Evolutionary conservation across 2,329 filamentous ascomycete genomes (phyloP), one percentile per base, ranked within the genome.

Genomic region (Colletotrichum sp.): DNA sequence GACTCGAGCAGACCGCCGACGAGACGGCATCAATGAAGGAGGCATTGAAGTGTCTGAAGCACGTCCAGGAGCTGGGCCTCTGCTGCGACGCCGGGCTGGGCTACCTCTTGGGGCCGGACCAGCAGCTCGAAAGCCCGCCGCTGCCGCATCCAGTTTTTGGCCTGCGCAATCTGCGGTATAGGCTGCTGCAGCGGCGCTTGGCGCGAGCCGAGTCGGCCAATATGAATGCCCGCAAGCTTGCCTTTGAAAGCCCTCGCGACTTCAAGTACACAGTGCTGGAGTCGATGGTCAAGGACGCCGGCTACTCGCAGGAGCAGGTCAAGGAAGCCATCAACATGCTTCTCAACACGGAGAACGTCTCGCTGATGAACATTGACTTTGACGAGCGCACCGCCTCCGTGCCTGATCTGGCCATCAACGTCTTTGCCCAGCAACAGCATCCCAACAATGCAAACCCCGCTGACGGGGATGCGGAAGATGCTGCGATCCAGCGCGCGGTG

Each of bases 11-110:
- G 67, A 89, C 91, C 12, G 92, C 93, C 6, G 93, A 94, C 78
- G 91, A 93, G 79, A 91, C 89, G 0, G 86, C 87, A 12, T 88
- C 88, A 34, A 92, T 94, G 90, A 91, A 88, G 76, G 85, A 87
- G 39, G 92, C 93, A 5, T 88, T 95, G 71, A 86, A 86, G 13
- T 89, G 88, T 68, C 86, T 94, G 3, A 84, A 81, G 3, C 86
- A 87, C 10, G 89, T 93, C 4, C 87, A 86, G 43, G 92, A 94
- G 76, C 87, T 95, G n/a, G 93, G 91, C 0, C 83, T 95, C 5
- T 94, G 91, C 22, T 88, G 94, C 55, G 91, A 94, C 79, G 92
- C 89, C 71, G 93, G 93, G 12, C 86, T 94, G 48, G 93, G 93
- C 13, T 94, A 92, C 87, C 87, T 95, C 13, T 85, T 86, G 62